A percentile compares a stretch with the other conserved stretches of the same genome.
phyloP scores from a whole-genome alignment of 441 rosid genomes.

The Capsella rubella region DNA sequence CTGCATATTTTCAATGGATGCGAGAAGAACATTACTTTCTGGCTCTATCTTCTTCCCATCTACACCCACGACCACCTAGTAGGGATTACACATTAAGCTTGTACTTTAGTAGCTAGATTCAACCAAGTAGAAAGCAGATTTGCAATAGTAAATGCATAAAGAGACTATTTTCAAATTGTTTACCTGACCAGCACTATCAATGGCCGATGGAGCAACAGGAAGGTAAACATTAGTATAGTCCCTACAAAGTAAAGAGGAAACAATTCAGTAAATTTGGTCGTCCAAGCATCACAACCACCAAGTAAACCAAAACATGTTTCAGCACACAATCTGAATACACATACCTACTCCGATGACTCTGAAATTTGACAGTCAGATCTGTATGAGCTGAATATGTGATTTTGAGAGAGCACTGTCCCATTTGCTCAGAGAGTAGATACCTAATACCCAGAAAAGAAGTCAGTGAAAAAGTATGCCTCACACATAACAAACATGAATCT shows the following conservation, averaged over 20 bases:
- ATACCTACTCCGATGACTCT: slow-evolving; percentile 96
- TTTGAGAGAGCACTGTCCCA: slow-evolving; percentile 82
- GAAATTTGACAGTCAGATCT: slow-evolving; percentile 98
- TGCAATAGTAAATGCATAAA: slow-evolving; percentile 8
- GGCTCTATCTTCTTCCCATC: slow-evolving; percentile 98
- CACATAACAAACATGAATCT: slow-evolving; percentile 7
- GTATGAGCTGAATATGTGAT: slow-evolving; percentile 99
- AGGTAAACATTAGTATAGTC: slow-evolving; percentile 96
- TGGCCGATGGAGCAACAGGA: slow-evolving; percentile 98
- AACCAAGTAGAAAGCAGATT: slow-evolving; percentile 5
- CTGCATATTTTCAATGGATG: slow-evolving; percentile 99
- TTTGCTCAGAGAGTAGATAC: slow-evolving; percentile 83
- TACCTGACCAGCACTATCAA: slow-evolving; percentile 91
- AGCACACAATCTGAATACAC: slow-evolving; percentile 6
- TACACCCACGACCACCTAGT: slow-evolving; percentile 73
- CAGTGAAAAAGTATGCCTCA: slow-evolving; percentile 28
- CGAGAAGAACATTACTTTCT: slow-evolving; percentile 98
- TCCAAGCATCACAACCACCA: slow-evolving; percentile 20
- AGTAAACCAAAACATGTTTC: slow-evolving; percentile 30
- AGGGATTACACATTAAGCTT: slow-evolving; percentile 27
- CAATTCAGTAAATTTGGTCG: background rate
- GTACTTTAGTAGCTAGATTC: slow-evolving; percentile 6
- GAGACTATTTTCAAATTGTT: slow-evolving; percentile 6
- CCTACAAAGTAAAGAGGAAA: slow-evolving; percentile 51
- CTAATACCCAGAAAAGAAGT: slow-evolving; percentile 52